Evolutionary conservation across 495 filamentous ascomycete species (phyloP).

Genomic region (Hypoxylon rickii): DNA sequence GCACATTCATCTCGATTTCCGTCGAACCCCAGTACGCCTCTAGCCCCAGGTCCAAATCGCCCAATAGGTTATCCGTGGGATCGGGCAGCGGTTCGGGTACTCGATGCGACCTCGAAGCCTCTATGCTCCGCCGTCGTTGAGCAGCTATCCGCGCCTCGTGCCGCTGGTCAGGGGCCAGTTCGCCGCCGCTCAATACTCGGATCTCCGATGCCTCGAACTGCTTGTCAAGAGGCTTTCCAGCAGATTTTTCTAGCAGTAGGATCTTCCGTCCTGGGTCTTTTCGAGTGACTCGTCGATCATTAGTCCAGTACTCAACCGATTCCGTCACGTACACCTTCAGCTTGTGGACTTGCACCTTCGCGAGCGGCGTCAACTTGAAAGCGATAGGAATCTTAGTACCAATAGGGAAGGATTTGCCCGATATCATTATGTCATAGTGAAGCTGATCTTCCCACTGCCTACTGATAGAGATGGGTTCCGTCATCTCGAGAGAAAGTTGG

Average conservation of each 20-base stretch:
- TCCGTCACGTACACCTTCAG: constrained; percentile 96
- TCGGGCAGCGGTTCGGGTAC: constrained; percentile 50
- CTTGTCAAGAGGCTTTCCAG: constrained; percentile 76
- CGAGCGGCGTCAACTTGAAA: constrained; percentile 93
- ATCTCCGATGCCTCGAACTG: constrained; percentile 81
- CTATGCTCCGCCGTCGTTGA: constrained; percentile 41
- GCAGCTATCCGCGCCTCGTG: constrained; percentile 48
- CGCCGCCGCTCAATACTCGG: constrained; percentile 79
- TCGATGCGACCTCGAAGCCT: constrained; percentile 41
- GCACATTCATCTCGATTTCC: constrained; percentile 96
- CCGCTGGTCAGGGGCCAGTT: constrained; percentile 54
- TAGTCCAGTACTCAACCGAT: constrained; percentile 90
- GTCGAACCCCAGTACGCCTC: constrained; percentile 78
- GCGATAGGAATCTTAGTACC: constrained; percentile 93
- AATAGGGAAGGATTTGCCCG: constrained; percentile 95
- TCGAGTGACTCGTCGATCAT: constrained; percentile 84
- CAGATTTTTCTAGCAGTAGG: constrained; percentile 85
- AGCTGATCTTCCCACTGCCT: constrained; percentile 98
- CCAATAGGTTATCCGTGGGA: constrained; percentile 72
- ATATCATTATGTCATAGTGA: constrained; percentile 98
- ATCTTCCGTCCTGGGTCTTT: constrained; percentile 86
- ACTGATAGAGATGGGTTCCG: constrained; percentile 96
- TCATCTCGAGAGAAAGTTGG: constrained; percentile 88
- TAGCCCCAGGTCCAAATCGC: constrained; percentile 69
- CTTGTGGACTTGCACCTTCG: constrained; percentile 95